Percentiles rank a stretch among this genome's conserved stretches.
phyloP scores from a whole-genome alignment of 148 eudicot genomes.

The Amaranthus cruentus region DNA sequence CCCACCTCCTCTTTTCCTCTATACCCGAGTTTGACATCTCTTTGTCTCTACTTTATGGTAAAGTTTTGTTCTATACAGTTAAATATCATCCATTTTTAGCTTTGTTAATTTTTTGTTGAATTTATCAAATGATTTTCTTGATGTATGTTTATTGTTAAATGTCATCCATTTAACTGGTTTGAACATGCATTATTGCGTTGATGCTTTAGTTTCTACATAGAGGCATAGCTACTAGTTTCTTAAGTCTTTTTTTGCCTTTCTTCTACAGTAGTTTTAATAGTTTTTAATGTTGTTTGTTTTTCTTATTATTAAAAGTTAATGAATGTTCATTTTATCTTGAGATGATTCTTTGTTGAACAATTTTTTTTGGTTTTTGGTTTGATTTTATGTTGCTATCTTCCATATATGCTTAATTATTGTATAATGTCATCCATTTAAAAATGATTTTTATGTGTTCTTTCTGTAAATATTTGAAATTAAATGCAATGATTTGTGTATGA shows the following conservation, averaged over 20 bases:
- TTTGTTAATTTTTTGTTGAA: neutral
- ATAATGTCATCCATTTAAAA: neutral
- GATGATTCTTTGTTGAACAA: neutral
- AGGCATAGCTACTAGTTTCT: no score
- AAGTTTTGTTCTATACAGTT: conserved; percentile 15
- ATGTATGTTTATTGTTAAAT: neutral
- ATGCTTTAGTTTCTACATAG: neutral
- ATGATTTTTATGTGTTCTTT: neutral
- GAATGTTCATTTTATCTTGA: neutral
- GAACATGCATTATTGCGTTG: conserved; percentile 1
- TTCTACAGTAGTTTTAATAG: no score
- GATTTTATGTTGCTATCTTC: neutral
- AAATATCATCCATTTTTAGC: neutral
- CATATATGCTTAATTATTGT: neutral
- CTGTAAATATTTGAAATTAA: no score
- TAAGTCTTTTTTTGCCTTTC: no score
- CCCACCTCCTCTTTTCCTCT: conserved; percentile 17
- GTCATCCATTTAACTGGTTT: neutral
- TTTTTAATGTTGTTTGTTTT: no score
- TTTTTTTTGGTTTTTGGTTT: neutral
- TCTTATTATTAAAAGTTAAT: neutral
- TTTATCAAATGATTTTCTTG: neutral
- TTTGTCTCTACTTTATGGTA: conserved; percentile 33
- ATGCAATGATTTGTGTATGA: no score
- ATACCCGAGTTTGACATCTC: conserved; percentile 18